phyloP scores from a whole-genome alignment of 768 basidiomycete genomes.

The Hemileccinum rubropunctum region DNA sequence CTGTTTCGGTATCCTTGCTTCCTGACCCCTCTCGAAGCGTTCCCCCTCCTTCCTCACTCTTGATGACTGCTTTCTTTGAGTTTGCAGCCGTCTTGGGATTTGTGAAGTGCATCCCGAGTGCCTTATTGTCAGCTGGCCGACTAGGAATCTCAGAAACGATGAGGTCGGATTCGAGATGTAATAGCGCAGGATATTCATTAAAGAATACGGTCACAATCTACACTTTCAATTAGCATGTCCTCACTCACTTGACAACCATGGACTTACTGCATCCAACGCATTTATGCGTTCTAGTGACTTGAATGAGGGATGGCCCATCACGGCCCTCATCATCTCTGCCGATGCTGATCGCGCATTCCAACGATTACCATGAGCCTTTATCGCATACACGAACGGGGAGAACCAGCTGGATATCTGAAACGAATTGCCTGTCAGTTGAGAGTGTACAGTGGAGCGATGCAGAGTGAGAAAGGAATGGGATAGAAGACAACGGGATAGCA shows the following conservation, averaged over 20 bases:
- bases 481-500: neutral
- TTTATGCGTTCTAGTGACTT: neutral
- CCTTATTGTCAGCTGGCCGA: neutral
- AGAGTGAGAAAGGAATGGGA: neutral
- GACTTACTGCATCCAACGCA: neutral
- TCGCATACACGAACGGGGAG: neutral
- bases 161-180: neutral
- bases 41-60: too few species aligned
- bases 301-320: neutral
- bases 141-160: neutral
- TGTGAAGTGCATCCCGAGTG: neutral
- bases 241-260: neutral
- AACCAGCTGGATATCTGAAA: slow-evolving; percentile 3
- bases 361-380: slow-evolving; percentile 1
- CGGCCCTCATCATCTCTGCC: neutral
- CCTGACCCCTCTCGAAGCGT: too few species aligned
- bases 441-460: too few species aligned
- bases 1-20: too few species aligned
- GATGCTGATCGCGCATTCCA: neutral
- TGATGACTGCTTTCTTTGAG: too few species aligned
- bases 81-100: too few species aligned
- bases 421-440: too few species aligned
- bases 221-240: neutral
- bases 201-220: neutral
- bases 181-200: neutral